Evolutionary conservation across 768 basidiomycete species (phyloP).

Genomic region (Xerocomus brunneocitrinus): DNA sequence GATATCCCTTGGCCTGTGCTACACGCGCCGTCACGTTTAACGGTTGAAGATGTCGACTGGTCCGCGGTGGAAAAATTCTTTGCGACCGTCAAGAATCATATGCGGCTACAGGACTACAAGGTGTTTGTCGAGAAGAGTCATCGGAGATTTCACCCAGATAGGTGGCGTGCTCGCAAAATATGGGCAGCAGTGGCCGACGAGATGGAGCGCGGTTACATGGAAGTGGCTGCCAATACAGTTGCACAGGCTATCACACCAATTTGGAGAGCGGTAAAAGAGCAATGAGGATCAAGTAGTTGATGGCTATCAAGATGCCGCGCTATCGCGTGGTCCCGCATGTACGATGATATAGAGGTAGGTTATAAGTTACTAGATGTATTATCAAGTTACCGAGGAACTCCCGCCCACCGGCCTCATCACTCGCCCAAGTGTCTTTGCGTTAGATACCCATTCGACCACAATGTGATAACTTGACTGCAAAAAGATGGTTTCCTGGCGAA

Average conservation of each 20-base stretch:
- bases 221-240: constrained; percentile 69
- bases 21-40: constrained; percentile 45
- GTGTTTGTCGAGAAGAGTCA: constrained; percentile 65
- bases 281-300: constrained; percentile 8
- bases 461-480: too few relatives aligned
- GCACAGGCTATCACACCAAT: constrained; percentile 71
- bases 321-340: not conserved
- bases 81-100: constrained; percentile 41
- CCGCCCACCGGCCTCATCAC: not conserved
- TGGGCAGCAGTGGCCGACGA: constrained; percentile 56
- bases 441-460: too few relatives aligned
- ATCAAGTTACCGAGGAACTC: not conserved
- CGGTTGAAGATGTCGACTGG: constrained; percentile 68
- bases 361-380: not conserved
- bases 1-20: constrained; percentile 77
- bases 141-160: constrained; percentile 73
- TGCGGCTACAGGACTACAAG: constrained; percentile 61
- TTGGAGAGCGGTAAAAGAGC: constrained; percentile 45
- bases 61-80: constrained; percentile 70
- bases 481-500: too few relatives aligned
- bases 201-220: constrained; percentile 52
- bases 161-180: constrained; percentile 68
- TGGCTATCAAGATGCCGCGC: not conserved
- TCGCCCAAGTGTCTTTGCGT: not conserved
- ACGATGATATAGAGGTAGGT: not conserved